phyloP scores from a whole-genome alignment of 768 basidiomycete species.

The Psilocybe subaeruginosa region DNA sequence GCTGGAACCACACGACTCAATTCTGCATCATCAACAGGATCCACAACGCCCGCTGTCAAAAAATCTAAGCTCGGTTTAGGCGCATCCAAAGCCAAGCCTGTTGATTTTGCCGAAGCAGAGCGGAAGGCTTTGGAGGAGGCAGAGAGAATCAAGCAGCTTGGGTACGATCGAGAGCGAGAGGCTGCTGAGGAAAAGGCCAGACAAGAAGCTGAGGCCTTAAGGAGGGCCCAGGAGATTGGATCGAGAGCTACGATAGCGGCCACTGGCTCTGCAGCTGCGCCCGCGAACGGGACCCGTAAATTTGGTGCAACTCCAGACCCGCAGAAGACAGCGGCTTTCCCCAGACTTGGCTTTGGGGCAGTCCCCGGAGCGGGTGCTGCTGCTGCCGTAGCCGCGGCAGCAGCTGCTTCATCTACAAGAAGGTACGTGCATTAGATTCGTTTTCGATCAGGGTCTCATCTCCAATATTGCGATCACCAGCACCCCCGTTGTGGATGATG shows the following conservation, averaged over 20 bases:
- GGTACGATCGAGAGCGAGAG: slow-evolving; percentile 86
- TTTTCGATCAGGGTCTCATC: not conserved
- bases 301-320: slow-evolving; percentile 23
- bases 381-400: slow-evolving; percentile 45
- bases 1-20: slow-evolving; percentile 40
- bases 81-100: slow-evolving; percentile 83
- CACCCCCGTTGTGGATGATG: slow-evolving; percentile 48
- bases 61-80: slow-evolving; percentile 83
- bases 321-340: slow-evolving; percentile 50
- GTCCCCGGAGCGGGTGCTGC: slow-evolving; percentile 66
- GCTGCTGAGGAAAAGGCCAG: slow-evolving; percentile 79
- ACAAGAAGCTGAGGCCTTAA: slow-evolving; percentile 59
- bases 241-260: slow-evolving; percentile 32
- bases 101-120: slow-evolving; percentile 96
- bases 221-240: slow-evolving; percentile 40
- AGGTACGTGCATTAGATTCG: slow-evolving; percentile 24
- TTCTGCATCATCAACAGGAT: slow-evolving; percentile 36
- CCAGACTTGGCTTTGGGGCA: slow-evolving; percentile 84
- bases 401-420: slow-evolving; percentile 31
- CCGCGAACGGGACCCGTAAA: slow-evolving; percentile 17
- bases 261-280: slow-evolving; percentile 19
- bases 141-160: slow-evolving; percentile 88
- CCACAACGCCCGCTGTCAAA: slow-evolving; percentile 44
- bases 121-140: slow-evolving; percentile 89
- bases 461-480: slow-evolving; percentile 13